phyloP scores from a whole-genome alignment of 108 stramenopile species.

The Poteriospumella lacustris region DNA sequence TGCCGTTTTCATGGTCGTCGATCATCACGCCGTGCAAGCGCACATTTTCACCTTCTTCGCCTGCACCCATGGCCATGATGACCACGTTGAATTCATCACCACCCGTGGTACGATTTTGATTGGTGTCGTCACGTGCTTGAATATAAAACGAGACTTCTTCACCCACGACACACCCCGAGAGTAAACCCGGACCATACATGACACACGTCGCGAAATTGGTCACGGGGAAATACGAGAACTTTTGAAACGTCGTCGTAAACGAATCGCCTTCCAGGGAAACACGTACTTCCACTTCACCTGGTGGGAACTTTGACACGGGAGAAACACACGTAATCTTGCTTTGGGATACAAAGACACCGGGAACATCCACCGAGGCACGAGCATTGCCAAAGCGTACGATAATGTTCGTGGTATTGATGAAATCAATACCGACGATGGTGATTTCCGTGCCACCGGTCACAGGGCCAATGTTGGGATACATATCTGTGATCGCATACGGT shows the following conservation, averaged over 20 bases:
- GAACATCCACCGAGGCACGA: slow-evolving; percentile 59
- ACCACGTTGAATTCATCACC: slow-evolving; percentile 66
- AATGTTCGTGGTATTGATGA: slow-evolving; percentile 42
- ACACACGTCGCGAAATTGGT: slow-evolving; percentile 56
- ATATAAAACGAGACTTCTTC: slow-evolving; percentile 56
- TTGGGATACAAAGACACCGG: slow-evolving; percentile 54
- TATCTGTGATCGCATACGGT: slow-evolving; percentile 60
- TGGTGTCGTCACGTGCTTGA: slow-evolving; percentile 62
- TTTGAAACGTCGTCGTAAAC: slow-evolving; percentile 58
- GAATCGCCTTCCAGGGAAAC: slow-evolving; percentile 56
- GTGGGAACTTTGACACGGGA: slow-evolving; percentile 57
- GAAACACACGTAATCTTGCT: slow-evolving; percentile 49
- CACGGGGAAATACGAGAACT: slow-evolving; percentile 65
- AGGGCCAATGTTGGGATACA: slow-evolving; percentile 56
- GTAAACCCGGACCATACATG: slow-evolving; percentile 55
- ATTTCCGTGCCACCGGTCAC: slow-evolving; percentile 61
- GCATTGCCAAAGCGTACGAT: slow-evolving; percentile 56
- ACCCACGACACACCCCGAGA: slow-evolving; percentile 47
- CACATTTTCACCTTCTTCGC: slow-evolving; percentile 1
- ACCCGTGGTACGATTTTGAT: slow-evolving; percentile 59
- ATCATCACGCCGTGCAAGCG: not conserved
- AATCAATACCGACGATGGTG: slow-evolving; percentile 58
- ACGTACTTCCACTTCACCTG: slow-evolving; percentile 58
- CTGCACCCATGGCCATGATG: not conserved
- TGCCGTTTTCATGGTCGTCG: slow-evolving; percentile 55